phyloP scores from a whole-genome alignment of 805 yeast species.

The Ogataea nakhonphanomensis region DNA sequence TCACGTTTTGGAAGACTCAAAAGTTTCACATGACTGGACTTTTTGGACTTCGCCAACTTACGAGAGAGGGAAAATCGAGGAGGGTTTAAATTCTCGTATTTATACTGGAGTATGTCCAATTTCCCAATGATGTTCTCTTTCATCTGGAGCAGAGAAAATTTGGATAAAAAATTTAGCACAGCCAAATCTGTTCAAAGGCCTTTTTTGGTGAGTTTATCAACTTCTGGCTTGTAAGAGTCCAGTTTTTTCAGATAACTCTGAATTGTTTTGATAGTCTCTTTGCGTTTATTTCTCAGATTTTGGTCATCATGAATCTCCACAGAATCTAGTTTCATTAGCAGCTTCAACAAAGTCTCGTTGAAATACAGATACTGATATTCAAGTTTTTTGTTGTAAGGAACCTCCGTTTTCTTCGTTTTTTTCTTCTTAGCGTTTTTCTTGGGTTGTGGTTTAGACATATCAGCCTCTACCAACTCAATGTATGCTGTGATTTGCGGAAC shows the following conservation, averaged over 20 bases:
- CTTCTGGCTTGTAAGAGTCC: constrained; percentile 35
- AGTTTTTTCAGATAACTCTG: constrained; percentile 57
- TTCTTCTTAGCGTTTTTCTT: constrained; percentile 12
- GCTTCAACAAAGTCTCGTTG: constrained; percentile 66
- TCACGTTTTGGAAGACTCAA: constrained; percentile 36
- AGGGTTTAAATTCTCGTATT: constrained; percentile 40
- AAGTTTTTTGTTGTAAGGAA: constrained; percentile 26
- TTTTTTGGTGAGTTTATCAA: constrained; percentile 18
- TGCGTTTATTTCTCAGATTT: constrained; percentile 54
- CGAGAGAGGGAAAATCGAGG: constrained; percentile 51
- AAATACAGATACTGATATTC: constrained; percentile 52
- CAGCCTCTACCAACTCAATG: constrained; percentile 17
- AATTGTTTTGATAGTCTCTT: constrained; percentile 53
- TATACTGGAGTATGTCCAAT: constrained; percentile 53
- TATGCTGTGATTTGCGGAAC: constrained; percentile 11
- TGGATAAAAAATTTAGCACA: constrained; percentile 6
- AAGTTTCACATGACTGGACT: constrained; percentile 35
- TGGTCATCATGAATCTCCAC: constrained; percentile 45
- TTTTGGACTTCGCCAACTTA: constrained; percentile 43
- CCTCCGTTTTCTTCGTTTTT: constrained; percentile 4
- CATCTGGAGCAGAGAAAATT: constrained; percentile 5
- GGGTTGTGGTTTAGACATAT: constrained; percentile 3
- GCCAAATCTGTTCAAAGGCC: constrained; percentile 11
- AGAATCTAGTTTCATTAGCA: constrained; percentile 63
- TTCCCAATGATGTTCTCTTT: constrained; percentile 47